Percentiles rank a stretch among this genome's conserved stretches.
Conservation (phyloP, 2,329 filamentous ascomycete species). For the Aureobasidium lini region DNA sequence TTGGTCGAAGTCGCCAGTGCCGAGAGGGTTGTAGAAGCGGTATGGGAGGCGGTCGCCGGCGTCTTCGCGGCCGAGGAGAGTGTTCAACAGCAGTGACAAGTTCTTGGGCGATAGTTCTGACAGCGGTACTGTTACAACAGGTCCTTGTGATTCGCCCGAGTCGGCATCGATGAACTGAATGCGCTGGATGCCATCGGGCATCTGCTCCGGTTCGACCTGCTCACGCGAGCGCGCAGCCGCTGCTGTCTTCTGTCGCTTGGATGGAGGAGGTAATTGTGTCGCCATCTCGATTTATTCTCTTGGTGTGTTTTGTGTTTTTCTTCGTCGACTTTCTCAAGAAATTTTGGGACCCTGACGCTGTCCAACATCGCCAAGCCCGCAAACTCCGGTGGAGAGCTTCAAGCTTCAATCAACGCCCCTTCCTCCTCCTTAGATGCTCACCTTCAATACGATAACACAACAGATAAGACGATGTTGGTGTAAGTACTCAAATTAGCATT, state of each 20-base stretch:
- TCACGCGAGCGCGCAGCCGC: slow-evolving; percentile 61
- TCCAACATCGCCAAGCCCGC: neutral
- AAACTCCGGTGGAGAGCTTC: neutral
- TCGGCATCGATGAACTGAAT: slow-evolving; percentile 84
- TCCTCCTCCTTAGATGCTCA: neutral
- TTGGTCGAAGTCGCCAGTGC: slow-evolving; percentile 35
- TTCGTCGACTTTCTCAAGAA: slow-evolving; percentile 7
- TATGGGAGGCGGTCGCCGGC: slow-evolving; percentile 57
- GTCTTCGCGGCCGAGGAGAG: slow-evolving; percentile 60
- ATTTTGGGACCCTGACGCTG: slow-evolving; percentile 3
- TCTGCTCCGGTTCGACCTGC: slow-evolving; percentile 58
- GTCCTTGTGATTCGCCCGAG: slow-evolving; percentile 59
- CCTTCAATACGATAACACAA: neutral
- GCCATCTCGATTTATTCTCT: slow-evolving; percentile 51
- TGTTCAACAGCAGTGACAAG: slow-evolving; percentile 78
- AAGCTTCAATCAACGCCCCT: neutral
- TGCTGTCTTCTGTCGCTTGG: slow-evolving; percentile 77
- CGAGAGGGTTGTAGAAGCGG: slow-evolving; percentile 49
- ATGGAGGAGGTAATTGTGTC: slow-evolving; percentile 74
- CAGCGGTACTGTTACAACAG: slow-evolving; percentile 67
- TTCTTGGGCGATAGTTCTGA: slow-evolving; percentile 84
- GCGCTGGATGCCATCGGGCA: slow-evolving; percentile 58
- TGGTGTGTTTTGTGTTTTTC: neutral
- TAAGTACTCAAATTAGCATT: slow-evolving; percentile 2
- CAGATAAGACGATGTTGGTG: no score